phyloP scores from a whole-genome alignment of 192 early-diverging fungal species.

The Rhizophagus sp. region DNA sequence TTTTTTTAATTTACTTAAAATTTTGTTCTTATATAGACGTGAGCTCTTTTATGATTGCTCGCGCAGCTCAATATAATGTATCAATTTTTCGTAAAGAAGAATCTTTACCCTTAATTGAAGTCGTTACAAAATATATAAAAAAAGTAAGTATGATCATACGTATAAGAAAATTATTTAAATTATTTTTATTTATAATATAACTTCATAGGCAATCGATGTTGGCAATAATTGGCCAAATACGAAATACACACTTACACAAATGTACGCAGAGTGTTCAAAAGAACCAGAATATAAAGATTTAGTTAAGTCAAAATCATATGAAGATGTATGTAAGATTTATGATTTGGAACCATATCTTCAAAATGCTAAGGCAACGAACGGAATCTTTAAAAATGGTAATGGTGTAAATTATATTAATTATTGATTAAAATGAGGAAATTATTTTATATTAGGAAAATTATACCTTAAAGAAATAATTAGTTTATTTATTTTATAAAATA shows the following conservation, averaged over 20 bases:
- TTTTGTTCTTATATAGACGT: conserved; percentile 31
- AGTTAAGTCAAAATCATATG: conserved; percentile 51
- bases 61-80: conserved; percentile 83
- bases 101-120: conserved; percentile 51
- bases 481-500: neutral
- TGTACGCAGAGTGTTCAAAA: conserved; percentile 68
- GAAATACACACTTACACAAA: conserved; percentile 90
- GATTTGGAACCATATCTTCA: conserved; percentile 7
- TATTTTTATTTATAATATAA: neutral
- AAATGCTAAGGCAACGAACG: neutral
- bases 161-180: too few species aligned
- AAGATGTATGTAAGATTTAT: conserved; percentile 53
- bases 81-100: conserved; percentile 82
- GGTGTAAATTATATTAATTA: neutral
- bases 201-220: conserved; percentile 57
- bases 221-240: conserved; percentile 81
- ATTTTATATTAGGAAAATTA: neutral
- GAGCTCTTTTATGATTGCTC: conserved; percentile 86
- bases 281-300: conserved; percentile 48
- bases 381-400: neutral
- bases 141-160: conserved; percentile 36
- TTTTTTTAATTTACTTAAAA: neutral
- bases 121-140: conserved; percentile 68
- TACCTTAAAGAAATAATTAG: neutral
- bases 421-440: too few species aligned